Base-by-base conservation (phyloP, 2,329 filamentous ascomycete genomes). In the Xylariaceae sp. region DNA sequence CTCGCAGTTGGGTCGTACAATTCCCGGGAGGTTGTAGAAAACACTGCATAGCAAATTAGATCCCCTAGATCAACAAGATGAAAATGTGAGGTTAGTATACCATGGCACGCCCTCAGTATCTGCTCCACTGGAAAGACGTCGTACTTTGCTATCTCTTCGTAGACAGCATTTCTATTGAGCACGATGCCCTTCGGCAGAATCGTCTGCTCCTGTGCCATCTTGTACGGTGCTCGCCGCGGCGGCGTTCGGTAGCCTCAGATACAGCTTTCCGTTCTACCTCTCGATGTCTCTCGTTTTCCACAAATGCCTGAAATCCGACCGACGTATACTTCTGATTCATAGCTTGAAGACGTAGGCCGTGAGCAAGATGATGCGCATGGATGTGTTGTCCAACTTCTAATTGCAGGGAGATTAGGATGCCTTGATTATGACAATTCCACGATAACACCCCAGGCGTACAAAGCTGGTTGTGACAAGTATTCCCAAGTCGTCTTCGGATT, bases 1-100 rank as follows among this genome's bases (percentile, higher is more conserved):
- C 79, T 80, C 23, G 83, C 82, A 3, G 82, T 86, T n/a, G 83
- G 83, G 61, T 86, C 83, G 54, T 78, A 75, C 26, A 85, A 75
- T 60, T 77, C 78, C 62, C 81, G 80, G 57, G 81, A 80, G 13
- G 81, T 86, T 24, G 77, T 83, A 9, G 83, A 83, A 61, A 85
- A 86, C 4, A 84, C 83, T 86, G 59, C 62, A 55, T 60, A 48
- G 41, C 44, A 39, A 43, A 46, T 65, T 55, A 59, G 59, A 57
- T 41, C 11, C 10, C 15, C 36, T 16, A n/a, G 20, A 40, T 24
- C 35, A 20, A n/a, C 20, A 33, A 18, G 16, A 13, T 26, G 13
- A 30, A 24, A 13, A 41, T n/a, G n/a, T n/a, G 27, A 42, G 23
- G 21, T 24, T 32, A n/a, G 11, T 41, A 48, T 75, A 85, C 82